phyloP scores from a whole-genome alignment of 306 rosid genomes.

The Argentina anserina region DNA sequence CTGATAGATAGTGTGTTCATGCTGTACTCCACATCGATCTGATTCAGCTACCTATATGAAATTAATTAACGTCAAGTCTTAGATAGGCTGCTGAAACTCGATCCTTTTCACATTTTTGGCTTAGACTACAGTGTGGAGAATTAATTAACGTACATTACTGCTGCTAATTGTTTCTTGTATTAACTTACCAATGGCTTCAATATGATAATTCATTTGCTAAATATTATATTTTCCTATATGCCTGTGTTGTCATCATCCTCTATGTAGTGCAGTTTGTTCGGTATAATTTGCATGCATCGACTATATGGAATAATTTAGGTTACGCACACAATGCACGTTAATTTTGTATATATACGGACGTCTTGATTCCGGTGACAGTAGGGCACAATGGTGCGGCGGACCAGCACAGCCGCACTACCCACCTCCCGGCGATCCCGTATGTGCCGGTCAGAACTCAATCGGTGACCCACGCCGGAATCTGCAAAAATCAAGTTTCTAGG shows the following conservation, averaged over 20 bases:
- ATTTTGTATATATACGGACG: too few relatives aligned
- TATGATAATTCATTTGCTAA: background rate
- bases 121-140: background rate
- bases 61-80: too few relatives aligned
- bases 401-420: too few relatives aligned
- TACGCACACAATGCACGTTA: too few relatives aligned
- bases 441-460: too few relatives aligned
- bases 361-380: too few relatives aligned
- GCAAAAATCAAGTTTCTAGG: too few relatives aligned
- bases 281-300: background rate
- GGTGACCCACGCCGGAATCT: too few relatives aligned
- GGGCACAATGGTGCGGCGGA: too few relatives aligned
- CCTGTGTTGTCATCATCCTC: constrained; percentile 5
- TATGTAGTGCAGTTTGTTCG: constrained; percentile 6
- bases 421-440: too few relatives aligned
- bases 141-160: background rate
- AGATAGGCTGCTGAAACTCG: background rate
- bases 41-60: too few relatives aligned
- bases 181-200: background rate
- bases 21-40: constrained; percentile 70
- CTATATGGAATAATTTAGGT: too few relatives aligned
- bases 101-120: constrained; percentile 1
- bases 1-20: constrained; percentile 42
- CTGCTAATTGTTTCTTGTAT: background rate
- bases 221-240: background rate